Percentiles rank a stretch among this genome's conserved stretches.
Conservation (phyloP, 768 basidiomycete species). For the Pholiota molesta region DNA sequence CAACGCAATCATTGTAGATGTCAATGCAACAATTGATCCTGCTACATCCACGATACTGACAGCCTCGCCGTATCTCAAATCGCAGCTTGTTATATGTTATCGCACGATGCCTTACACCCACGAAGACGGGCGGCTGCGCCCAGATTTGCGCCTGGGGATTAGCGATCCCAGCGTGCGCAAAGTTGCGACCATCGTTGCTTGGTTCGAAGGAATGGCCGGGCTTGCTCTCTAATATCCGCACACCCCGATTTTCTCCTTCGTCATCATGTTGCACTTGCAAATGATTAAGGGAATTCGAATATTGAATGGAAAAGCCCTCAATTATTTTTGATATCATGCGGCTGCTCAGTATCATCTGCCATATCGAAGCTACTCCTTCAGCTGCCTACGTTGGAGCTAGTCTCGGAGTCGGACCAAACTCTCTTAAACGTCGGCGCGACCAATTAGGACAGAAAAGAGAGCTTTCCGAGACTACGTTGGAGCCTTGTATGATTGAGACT, state of each 20-base stretch:
- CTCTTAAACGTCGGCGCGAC: too few relatives aligned
- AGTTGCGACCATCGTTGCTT: conserved; percentile 64
- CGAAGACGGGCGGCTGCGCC: conserved; percentile 63
- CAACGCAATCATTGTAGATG: conserved; percentile 39
- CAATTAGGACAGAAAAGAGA: too few relatives aligned
- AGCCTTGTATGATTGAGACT: too few relatives aligned
- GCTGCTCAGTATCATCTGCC: too few relatives aligned
- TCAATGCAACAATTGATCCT: conserved; percentile 50
- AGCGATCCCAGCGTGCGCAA: conserved; percentile 71
- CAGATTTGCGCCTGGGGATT: conserved; percentile 71
- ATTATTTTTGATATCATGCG: too few relatives aligned
- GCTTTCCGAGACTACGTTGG: too few relatives aligned
- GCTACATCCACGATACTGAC: conserved; percentile 52
- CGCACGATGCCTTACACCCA: conserved; percentile 70
- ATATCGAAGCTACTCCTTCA: too few relatives aligned
- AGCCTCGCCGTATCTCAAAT: conserved; percentile 70
- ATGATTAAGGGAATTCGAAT: neutral
- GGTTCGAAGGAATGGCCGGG: conserved; percentile 80
- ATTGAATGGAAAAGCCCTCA: too few relatives aligned
- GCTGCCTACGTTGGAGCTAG: too few relatives aligned
- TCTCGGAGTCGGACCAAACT: too few relatives aligned
- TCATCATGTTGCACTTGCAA: neutral
- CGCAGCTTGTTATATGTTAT: conserved; percentile 71
- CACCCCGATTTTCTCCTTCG: neutral
- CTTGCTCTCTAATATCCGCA: neutral